phyloP scores from a whole-genome alignment of 2,329 filamentous ascomycete species.

The Aspergillus sp. region DNA sequence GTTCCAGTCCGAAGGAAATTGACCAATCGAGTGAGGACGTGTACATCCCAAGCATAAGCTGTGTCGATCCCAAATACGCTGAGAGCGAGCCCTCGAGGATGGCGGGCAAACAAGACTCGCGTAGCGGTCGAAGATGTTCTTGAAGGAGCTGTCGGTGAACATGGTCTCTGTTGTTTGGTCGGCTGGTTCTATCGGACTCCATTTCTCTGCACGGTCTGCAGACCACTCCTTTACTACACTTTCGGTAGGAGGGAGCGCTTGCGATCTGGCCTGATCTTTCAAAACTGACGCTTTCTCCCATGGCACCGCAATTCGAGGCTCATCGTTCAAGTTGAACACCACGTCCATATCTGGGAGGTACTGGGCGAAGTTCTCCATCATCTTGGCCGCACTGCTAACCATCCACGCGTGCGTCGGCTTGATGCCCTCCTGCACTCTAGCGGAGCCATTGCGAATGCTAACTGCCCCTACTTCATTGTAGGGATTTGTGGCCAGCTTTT shows the following conservation, averaged over 20 bases:
- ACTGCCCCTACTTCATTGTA: constrained; percentile 58
- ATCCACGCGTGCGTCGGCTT: constrained; percentile 59
- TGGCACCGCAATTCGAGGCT: constrained; percentile 57
- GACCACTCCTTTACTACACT: constrained; percentile 36
- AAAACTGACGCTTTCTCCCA: constrained; percentile 44
- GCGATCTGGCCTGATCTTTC: constrained; percentile 27
- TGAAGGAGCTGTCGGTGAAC: constrained; percentile 43
- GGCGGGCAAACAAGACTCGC: constrained; percentile 60
- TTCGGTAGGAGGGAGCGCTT: constrained; percentile 18
- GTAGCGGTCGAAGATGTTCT: constrained; percentile 41
- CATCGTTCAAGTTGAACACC: constrained; percentile 63
- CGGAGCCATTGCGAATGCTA: constrained; percentile 54
- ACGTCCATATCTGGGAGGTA: constrained; percentile 64
- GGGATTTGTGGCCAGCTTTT: constrained; percentile 52
- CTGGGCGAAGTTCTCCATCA: constrained; percentile 56
- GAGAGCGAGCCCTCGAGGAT: constrained; percentile 58
- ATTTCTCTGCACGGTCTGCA: constrained; percentile 34
- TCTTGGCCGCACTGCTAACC: constrained; percentile 53
- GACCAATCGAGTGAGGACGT: constrained; percentile 63
- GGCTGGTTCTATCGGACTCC: constrained; percentile 38
- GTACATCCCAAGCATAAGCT: constrained; percentile 65
- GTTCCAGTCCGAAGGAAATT: constrained; percentile 67
- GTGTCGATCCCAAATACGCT: constrained; percentile 62
- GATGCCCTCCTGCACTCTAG: constrained; percentile 51
- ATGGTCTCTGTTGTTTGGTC: constrained; percentile 33